Conservation (phyloP, 1,284 basidiomycete species). For the Apiotrichum veenhuisii region DNA sequence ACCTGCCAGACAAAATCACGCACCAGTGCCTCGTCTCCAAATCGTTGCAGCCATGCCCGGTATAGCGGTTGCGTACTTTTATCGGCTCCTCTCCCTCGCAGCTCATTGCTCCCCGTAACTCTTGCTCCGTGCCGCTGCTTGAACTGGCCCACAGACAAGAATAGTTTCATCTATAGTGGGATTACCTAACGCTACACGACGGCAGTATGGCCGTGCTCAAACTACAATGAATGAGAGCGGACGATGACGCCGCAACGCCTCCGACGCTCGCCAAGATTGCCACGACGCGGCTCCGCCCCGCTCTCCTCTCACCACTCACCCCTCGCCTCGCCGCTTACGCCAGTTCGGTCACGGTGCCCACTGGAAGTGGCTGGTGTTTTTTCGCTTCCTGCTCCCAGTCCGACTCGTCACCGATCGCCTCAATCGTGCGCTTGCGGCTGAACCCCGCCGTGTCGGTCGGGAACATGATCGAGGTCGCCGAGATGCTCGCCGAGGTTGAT, state of each 20-base stretch:
- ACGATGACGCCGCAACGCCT: no score
- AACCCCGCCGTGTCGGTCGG: constrained; percentile 15
- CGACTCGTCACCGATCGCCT: constrained; percentile 27
- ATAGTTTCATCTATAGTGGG: not conserved
- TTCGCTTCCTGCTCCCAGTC: constrained; percentile 24
- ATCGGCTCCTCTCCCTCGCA: no score
- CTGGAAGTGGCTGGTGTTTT: constrained; percentile 7
- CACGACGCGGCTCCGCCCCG: no score
- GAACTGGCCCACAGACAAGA: not conserved
- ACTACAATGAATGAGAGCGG: not conserved
- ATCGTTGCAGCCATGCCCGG: no score
- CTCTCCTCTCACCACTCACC: not conserved
- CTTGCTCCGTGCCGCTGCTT: no score
- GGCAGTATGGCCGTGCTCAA: not conserved
- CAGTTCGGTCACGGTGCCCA: constrained; percentile 12
- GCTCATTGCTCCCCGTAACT: no score
- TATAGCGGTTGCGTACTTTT: no score
- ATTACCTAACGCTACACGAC: constrained; percentile 5
- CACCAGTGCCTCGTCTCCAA: no score
- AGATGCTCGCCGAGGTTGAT: constrained; percentile 4
- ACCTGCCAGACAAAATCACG: no score
- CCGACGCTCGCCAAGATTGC: not conserved
- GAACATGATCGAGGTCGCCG: constrained; percentile 32
- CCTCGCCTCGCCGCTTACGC: not conserved
- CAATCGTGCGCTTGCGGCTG: constrained; percentile 37